Evolutionary conservation across 2,329 filamentous ascomycete species (phyloP), one percentile per base, ranked within the genome.

Genomic region (Shiraia bambusicola): DNA sequence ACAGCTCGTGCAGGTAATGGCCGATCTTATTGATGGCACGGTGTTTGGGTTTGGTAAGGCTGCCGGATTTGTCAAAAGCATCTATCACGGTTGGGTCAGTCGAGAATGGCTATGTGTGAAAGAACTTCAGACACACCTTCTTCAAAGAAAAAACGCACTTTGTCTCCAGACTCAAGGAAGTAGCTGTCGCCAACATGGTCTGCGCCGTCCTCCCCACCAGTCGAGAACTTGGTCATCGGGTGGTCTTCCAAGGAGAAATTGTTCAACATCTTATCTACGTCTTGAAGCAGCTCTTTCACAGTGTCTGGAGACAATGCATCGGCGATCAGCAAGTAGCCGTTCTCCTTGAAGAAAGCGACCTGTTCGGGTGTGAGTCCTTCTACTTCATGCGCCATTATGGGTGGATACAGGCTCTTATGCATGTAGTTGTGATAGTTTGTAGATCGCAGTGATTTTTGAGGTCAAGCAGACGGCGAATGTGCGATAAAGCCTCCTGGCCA

Each of bases 91-190:
- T 26, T 22, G 19, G 4, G 43, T 42, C 22, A 37, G 16, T 19
- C 16, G 25, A 11, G 9, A 5, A 10, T 27, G 11, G 4, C 28
- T 35, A 25, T 15, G 28, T 16, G 19, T 13, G 4, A 8, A 12
- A 28, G 10, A 26, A 19, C 15, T 19, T 35, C 34, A 8, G 8
- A 34, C 47, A 7, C 60, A 76, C 75, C 76, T 70, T 94, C 89
- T 71, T 97, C 92, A 70, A 97, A 94, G 79, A 97, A 97, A 79
- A 94, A 97, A 45, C 90, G 86, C 48, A 97, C 76, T 72, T 96
- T 92, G 76, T 97, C 88, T 47, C 89, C 90, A 3, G 87, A 93
- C 1, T 77, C 79, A 2, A 97, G 81, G 73, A 98, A 97, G 77
- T 98, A 98, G 64, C 87, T 83, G 73, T 97, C 93, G 49, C 92